Percentiles rank a stretch among this genome's conserved stretches.
phyloP scores from a whole-genome alignment of 2,329 filamentous ascomycete species.

The Achaetomium macrosporum region DNA sequence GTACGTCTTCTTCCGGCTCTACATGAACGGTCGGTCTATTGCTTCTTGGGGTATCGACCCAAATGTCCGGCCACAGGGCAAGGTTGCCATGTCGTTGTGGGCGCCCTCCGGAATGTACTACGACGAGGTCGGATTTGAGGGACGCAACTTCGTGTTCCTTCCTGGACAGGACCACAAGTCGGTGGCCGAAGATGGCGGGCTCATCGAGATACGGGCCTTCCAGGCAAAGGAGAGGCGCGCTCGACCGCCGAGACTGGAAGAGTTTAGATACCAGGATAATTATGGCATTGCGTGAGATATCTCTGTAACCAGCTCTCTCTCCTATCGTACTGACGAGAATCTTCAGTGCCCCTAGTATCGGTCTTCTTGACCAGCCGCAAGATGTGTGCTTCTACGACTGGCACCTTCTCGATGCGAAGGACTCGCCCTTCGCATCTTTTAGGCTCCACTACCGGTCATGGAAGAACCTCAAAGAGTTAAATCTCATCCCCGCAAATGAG shows the following conservation, averaged over 20 bases:
- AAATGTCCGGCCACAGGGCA: conserved; percentile 30
- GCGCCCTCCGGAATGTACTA: conserved; percentile 38
- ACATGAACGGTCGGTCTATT: conserved; percentile 48
- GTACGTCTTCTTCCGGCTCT: conserved; percentile 50
- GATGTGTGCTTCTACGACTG: conserved; percentile 48
- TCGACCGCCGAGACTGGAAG: conserved; percentile 36
- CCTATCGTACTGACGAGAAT: not conserved
- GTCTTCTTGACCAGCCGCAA: conserved; percentile 46
- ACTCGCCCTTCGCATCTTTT: conserved; percentile 48
- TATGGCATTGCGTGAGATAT: conserved; percentile 49
- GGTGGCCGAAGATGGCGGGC: conserved; percentile 47
- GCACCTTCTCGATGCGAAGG: conserved; percentile 44
- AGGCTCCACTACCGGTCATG: conserved; percentile 52
- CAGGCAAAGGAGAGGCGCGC: conserved; percentile 44
- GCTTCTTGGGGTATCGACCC: conserved; percentile 48
- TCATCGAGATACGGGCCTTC: conserved; percentile 50
- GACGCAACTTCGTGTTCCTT: conserved; percentile 47
- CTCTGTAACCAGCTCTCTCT: too few relatives aligned
- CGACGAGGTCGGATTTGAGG: conserved; percentile 42
- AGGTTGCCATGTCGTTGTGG: conserved; percentile 43
- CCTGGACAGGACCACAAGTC: conserved; percentile 32
- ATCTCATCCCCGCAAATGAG: conserved; percentile 37
- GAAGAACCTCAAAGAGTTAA: conserved; percentile 42
- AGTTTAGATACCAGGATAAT: conserved; percentile 42
- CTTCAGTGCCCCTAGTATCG: conserved; percentile 45